A percentile compares a stretch with the other conserved stretches of the same genome.
Conservation (phyloP, 257 asterid genomes). For the Euphrasia confusa region DNA sequence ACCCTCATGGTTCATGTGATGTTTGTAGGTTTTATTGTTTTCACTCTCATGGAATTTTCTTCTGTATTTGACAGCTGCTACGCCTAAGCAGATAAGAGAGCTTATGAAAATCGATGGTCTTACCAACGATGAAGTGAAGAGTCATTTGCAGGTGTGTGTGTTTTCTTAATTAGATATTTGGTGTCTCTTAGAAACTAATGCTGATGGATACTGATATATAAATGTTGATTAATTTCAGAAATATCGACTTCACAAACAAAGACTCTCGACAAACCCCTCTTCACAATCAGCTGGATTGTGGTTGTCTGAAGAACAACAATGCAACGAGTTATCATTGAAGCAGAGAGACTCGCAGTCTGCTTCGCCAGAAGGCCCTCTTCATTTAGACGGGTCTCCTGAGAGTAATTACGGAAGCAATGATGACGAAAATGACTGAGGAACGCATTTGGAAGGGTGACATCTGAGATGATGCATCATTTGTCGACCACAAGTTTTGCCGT, state of each 20-base stretch:
- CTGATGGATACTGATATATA: not conserved
- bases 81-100: constrained; percentile 95
- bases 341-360: constrained; percentile 17
- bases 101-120: constrained; percentile 90
- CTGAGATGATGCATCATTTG: constrained; percentile 10
- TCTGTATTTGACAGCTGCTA: constrained; percentile 58
- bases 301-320: constrained; percentile 27
- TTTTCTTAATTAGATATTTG: not conserved
- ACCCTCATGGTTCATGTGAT: too few species aligned
- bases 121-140: constrained; percentile 95
- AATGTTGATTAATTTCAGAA: constrained; percentile 43
- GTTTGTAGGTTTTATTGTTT: too few species aligned
- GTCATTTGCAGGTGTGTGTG: constrained; percentile 75
- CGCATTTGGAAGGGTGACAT: constrained; percentile 29
- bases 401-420: constrained; percentile 34
- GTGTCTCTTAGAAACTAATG: not conserved
- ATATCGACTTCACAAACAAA: constrained; percentile 70
- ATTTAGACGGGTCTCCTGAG: constrained; percentile 34
- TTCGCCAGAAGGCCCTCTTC: constrained; percentile 63
- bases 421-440: constrained; percentile 45
- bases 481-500: constrained; percentile 23
- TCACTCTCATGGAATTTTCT: not conserved
- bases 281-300: constrained; percentile 33
- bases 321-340: constrained; percentile 13
- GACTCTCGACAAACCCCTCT: constrained; percentile 21